These are phyloP conservation scores for Tuber calosporum DNA, from an alignment of 495 filamentous ascomycete species.

Conservation along the genomic window DNA sequence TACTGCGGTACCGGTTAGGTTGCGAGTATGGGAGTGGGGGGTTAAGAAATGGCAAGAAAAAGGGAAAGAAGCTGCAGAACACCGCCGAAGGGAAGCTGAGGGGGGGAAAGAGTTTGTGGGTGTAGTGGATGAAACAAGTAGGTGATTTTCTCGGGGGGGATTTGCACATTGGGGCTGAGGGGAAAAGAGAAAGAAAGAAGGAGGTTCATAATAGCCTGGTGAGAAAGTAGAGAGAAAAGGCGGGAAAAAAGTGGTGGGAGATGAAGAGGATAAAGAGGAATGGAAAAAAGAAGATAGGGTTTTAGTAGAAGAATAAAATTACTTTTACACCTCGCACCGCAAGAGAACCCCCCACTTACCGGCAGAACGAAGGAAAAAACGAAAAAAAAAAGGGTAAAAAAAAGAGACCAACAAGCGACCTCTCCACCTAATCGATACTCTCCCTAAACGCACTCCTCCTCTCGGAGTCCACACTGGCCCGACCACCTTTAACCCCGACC, in stretches of 20 bases:
- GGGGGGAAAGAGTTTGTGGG: background rate
- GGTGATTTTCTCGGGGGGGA: background rate
- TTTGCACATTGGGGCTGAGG: background rate
- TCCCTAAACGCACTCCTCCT: constrained; percentile 54
- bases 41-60: background rate
- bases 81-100: background rate
- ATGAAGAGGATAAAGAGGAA: background rate
- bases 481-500: constrained; percentile 44
- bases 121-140: background rate
- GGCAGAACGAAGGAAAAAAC: background rate
- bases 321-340: background rate
- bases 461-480: constrained; percentile 45
- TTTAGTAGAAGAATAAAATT: background rate
- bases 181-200: background rate
- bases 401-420: background rate
- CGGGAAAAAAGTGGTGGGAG: background rate
- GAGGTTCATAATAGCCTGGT: background rate
- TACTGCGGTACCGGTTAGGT: background rate
- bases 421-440: constrained; percentile 36
- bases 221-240: background rate
- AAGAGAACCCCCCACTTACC: background rate
- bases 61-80: background rate
- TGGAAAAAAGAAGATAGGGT: background rate
- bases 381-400: background rate
- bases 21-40: background rate